These are phyloP conservation scores for Jaltomata sinuosa DNA, from an alignment of 257 asterid species.

Conservation along the genomic window DNA sequence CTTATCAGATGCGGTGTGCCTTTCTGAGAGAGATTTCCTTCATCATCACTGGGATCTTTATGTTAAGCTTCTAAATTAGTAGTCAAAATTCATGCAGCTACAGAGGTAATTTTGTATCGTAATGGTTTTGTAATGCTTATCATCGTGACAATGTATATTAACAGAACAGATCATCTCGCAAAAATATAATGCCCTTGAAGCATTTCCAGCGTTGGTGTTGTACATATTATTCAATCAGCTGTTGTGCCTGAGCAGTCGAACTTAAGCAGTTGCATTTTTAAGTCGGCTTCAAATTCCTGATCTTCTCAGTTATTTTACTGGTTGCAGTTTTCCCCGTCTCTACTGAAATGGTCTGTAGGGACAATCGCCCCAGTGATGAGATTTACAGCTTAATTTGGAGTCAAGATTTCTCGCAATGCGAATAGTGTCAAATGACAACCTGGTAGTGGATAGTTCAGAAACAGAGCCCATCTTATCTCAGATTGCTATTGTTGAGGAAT, in stretches of 20 bases:
- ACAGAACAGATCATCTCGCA: slow-evolving; percentile 3
- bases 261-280: neutral
- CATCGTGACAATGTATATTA: neutral
- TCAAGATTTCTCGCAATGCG: slow-evolving; percentile 50
- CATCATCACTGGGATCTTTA: neutral
- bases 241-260: neutral
- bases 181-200: slow-evolving; percentile 58
- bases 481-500: slow-evolving; percentile 27
- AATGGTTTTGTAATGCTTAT: neutral
- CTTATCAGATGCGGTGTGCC: neutral
- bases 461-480: slow-evolving; percentile 82
- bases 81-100: neutral
- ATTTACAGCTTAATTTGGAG: slow-evolving; percentile 26
- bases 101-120: neutral
- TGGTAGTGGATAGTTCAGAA: slow-evolving; percentile 63
- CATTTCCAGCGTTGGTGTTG: neutral
- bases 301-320: neutral
- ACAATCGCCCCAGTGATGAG: slow-evolving; percentile 21
- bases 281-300: neutral
- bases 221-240: neutral
- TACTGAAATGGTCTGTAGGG: slow-evolving; percentile 30
- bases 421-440: slow-evolving; percentile 58
- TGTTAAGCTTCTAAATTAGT: neutral
- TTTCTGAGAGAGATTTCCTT: neutral
- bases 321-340: slow-evolving; percentile 20